Percentiles rank a stretch among this genome's conserved stretches.
phyloP scores from a whole-genome alignment of 164 flowering plant species.

The Vitis riparia region DNA sequence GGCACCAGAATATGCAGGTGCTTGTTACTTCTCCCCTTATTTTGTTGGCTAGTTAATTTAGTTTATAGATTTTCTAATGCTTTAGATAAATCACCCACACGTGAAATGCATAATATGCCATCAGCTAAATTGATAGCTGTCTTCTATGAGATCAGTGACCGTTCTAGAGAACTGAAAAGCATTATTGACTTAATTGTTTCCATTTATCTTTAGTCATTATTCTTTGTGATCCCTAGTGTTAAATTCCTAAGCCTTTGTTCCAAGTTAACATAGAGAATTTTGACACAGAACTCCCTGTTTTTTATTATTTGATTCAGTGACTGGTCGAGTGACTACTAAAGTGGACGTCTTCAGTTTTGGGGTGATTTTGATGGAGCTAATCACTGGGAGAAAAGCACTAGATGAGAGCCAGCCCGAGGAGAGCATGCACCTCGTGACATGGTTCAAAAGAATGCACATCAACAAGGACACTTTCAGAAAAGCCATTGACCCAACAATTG shows the following conservation, averaged over 20 bases:
- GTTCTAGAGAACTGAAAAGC: too few relatives aligned
- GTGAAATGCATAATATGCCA: too few relatives aligned
- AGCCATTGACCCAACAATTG: constrained; percentile 63
- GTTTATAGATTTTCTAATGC: background rate
- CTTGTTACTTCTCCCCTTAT: background rate
- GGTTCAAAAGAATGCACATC: constrained; percentile 68
- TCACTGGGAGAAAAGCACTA: constrained; percentile 71
- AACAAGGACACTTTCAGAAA: constrained; percentile 66
- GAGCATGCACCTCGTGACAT: constrained; percentile 75
- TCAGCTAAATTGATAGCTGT: too few relatives aligned
- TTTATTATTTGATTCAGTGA: constrained; percentile 36
- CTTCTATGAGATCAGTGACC: too few relatives aligned
- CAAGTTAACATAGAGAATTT: too few relatives aligned
- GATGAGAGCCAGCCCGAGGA: constrained; percentile 78
- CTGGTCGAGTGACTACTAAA: constrained; percentile 78
- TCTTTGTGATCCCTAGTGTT: background rate
- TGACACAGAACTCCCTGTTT: background rate
- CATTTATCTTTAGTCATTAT: background rate
- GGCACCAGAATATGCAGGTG: constrained; percentile 89
- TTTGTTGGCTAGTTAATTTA: background rate
- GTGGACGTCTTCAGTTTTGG: constrained; percentile 79
- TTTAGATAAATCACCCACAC: background rate
- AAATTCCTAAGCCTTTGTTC: too few relatives aligned
- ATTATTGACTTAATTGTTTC: too few relatives aligned
- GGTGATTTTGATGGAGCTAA: constrained; percentile 75